Percentiles rank a stretch among this genome's conserved stretches.
Conservation (phyloP, 2,329 filamentous ascomycete species). For the Microsporum ferrugineum region DNA sequence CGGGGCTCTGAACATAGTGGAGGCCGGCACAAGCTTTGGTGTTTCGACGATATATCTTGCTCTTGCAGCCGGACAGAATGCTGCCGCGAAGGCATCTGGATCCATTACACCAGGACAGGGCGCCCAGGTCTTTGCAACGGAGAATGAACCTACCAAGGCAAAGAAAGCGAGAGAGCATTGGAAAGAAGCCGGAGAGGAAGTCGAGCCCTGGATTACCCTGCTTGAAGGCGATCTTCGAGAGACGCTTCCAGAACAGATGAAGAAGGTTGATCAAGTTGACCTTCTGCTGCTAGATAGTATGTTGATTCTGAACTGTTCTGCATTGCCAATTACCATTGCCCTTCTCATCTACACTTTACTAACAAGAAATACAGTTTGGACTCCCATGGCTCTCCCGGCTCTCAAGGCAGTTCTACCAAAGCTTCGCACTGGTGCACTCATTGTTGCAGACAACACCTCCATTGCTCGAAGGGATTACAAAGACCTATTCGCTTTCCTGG, state of each 20-base stretch:
- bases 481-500: conserved; percentile 40
- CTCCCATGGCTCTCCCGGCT: conserved; percentile 43
- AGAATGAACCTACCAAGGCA: conserved; percentile 48
- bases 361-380: conserved; percentile 39
- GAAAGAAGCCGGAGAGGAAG: conserved; percentile 39
- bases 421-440: conserved; percentile 38
- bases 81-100: conserved; percentile 12
- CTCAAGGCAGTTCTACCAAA: conserved; percentile 38
- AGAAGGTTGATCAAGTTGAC: conserved; percentile 35
- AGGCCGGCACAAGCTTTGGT: conserved; percentile 52
- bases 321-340: neutral
- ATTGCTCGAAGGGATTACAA: conserved; percentile 32
- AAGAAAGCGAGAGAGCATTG: conserved; percentile 43
- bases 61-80: conserved; percentile 44
- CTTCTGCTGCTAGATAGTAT: conserved; percentile 51
- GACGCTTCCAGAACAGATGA: conserved; percentile 42
- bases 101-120: conserved; percentile 15
- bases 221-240: conserved; percentile 47
- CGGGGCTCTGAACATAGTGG: conserved; percentile 43
- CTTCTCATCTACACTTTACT: neutral
- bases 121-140: conserved; percentile 48
- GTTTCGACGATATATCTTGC: conserved; percentile 53
- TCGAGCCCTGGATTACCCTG: conserved; percentile 44
- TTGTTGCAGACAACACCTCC: conserved; percentile 42
- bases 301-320: conserved; percentile 20